phyloP scores from a whole-genome alignment of 306 rosid species.

The Vicia sativa region DNA sequence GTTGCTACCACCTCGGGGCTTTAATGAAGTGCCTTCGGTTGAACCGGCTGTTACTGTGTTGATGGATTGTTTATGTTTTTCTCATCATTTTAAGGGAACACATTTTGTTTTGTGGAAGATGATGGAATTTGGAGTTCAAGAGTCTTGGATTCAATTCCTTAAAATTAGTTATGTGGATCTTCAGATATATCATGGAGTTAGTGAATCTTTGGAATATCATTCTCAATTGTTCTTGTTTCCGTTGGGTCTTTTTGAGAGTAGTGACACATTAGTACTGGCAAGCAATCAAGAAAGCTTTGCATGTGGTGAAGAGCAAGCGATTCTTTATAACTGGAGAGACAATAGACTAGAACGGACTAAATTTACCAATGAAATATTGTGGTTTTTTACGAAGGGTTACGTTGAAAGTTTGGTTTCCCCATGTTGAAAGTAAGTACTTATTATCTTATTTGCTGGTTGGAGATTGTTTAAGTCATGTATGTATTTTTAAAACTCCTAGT shows the following conservation, averaged over 20 bases:
- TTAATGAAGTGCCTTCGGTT: background rate
- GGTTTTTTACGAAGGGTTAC: background rate
- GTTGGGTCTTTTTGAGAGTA: too few species aligned
- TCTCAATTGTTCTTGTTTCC: background rate
- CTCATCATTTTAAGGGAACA: background rate
- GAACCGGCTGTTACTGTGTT: background rate
- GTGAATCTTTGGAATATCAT: background rate
- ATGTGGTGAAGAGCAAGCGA: background rate
- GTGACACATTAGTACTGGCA: background rate
- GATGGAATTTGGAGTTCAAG: too few species aligned
- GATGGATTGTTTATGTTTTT: slow-evolving; percentile 1
- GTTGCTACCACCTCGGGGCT: background rate
- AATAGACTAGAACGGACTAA: background rate
- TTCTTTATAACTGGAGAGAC: slow-evolving; percentile 14
- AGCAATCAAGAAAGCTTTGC: background rate
- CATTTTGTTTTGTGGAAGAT: background rate
- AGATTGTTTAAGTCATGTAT: too few species aligned
- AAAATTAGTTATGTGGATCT: background rate
- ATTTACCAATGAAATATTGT: background rate
- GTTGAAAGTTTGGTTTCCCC: slow-evolving; percentile 1
- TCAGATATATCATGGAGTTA: background rate
- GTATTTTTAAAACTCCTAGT: too few species aligned
- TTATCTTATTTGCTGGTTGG: background rate
- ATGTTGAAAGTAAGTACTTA: slow-evolving; percentile 4
- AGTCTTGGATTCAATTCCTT: too few species aligned